Percentiles rank a stretch among this genome's conserved stretches.
These are phyloP conservation scores for Aureobasidium sp. DNA, from an alignment of 2,329 filamentous ascomycete genomes.

Conservation along the genomic window DNA sequence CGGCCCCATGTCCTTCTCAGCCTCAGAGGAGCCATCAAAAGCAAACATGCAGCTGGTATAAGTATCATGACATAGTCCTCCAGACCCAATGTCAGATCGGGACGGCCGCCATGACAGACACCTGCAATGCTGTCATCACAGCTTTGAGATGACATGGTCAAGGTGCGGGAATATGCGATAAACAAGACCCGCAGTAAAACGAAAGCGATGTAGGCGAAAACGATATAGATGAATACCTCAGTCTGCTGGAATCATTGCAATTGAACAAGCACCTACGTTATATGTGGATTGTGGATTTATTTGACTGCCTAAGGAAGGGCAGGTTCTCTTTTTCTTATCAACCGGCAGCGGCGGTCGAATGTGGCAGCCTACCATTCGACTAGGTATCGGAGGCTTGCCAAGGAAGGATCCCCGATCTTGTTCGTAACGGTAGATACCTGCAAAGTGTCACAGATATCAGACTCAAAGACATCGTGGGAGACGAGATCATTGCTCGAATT, in stretches of 20 bases:
- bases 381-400: slow-evolving; percentile 1
- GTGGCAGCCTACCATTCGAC: slow-evolving; percentile 7
- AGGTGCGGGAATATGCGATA: no score
- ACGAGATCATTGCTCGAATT: no score
- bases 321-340: slow-evolving; percentile 5
- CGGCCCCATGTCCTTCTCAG: slow-evolving; percentile 23
- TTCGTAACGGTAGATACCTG: neutral
- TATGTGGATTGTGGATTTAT: neutral
- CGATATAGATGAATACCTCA: neutral
- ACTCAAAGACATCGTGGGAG: no score
- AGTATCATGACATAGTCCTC: slow-evolving; percentile 26
- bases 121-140: neutral
- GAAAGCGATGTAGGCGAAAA: neutral
- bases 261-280: neutral
- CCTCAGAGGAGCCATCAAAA: slow-evolving; percentile 25
- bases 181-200: no score
- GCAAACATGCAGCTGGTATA: slow-evolving; percentile 23
- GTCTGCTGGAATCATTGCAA: neutral
- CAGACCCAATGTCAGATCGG: slow-evolving; percentile 26
- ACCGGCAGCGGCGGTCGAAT: neutral
- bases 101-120: slow-evolving; percentile 6
- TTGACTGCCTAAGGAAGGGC: slow-evolving; percentile 11
- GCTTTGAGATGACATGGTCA: neutral
- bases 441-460: no score
- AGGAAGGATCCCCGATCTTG: neutral